phyloP scores from a whole-genome alignment of 345 rosid species.

The Ceriops tagal region DNA sequence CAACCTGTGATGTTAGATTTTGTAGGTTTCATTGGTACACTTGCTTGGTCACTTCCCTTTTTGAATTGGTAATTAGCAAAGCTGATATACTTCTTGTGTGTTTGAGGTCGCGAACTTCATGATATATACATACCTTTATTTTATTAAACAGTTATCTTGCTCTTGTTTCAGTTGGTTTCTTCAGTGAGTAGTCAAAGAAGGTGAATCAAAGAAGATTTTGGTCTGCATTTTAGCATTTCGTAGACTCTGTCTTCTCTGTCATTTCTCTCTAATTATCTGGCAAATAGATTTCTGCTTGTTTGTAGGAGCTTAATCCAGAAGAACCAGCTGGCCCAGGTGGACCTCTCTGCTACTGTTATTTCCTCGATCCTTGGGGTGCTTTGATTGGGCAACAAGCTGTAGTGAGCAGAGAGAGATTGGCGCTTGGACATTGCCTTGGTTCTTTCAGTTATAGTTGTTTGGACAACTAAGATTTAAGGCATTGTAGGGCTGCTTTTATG shows the following conservation, averaged over 20 bases:
- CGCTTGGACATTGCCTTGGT: conserved; percentile 89
- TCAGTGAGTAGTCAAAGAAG: no score
- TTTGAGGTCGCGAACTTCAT: no score
- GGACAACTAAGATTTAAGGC: conserved; percentile 53
- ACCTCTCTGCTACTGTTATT: conserved; percentile 62
- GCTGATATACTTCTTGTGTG: no score
- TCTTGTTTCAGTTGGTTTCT: no score
- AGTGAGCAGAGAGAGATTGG: conserved; percentile 74
- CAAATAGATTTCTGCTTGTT: conserved; percentile 15
- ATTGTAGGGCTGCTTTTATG: background rate
- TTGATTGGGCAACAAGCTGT: conserved; percentile 83
- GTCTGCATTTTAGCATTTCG: conserved; percentile 1
- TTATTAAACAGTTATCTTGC: no score
- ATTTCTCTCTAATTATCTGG: background rate
- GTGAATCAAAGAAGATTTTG: no score
- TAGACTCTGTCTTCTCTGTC: background rate
- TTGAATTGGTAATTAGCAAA: no score
- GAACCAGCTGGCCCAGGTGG: conserved; percentile 96
- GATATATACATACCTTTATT: no score
- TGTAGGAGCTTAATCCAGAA: conserved; percentile 82
- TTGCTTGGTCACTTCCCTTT: no score
- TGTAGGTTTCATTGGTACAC: no score
- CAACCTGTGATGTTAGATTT: no score
- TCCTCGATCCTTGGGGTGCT: conserved; percentile 83
- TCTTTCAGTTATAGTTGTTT: conserved; percentile 72